Evolutionary conservation across 2,329 filamentous ascomycete species (phyloP).

Genomic region (Nemania sp.): DNA sequence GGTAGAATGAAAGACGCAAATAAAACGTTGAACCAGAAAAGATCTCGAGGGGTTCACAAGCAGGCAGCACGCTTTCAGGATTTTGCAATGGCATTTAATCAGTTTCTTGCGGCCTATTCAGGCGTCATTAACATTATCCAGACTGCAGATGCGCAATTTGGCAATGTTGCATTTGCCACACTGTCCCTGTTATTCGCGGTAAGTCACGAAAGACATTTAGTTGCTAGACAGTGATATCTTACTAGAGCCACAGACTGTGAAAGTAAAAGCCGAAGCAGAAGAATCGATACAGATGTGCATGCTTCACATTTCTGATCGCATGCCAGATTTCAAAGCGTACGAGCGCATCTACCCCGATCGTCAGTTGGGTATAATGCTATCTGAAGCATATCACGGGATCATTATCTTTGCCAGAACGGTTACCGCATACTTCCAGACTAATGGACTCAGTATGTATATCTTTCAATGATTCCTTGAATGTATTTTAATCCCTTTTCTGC

Average conservation of each 20-base stretch:
- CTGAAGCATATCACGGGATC: constrained; percentile 4
- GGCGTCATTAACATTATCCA: constrained; percentile 4
- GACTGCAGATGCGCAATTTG: constrained; percentile 3
- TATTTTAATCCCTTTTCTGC: too few species aligned
- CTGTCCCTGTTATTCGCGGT: constrained; percentile 6
- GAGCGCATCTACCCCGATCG: constrained; percentile 5
- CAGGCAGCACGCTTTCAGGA: constrained; percentile 1
- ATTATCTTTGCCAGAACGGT: constrained; percentile 7
- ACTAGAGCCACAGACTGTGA: background rate
- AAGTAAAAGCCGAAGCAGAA: constrained; percentile 5
- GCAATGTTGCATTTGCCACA: constrained; percentile 13
- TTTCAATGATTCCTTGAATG: background rate
- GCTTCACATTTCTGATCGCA: constrained; percentile 8
- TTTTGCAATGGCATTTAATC: constrained; percentile 4
- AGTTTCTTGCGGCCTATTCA: constrained; percentile 5
- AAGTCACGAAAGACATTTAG: background rate
- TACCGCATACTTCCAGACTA: constrained; percentile 1
- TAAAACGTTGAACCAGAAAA: background rate
- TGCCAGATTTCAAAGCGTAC: constrained; percentile 6
- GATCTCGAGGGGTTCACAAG: background rate
- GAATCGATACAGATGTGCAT: constrained; percentile 6
- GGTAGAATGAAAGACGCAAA: background rate
- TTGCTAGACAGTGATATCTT: background rate
- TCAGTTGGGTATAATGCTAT: background rate
- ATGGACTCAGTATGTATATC: constrained; percentile 1